Conservation (phyloP, 2,329 filamentous ascomycete genomes). For the Pestalotiopsis sp. region DNA sequence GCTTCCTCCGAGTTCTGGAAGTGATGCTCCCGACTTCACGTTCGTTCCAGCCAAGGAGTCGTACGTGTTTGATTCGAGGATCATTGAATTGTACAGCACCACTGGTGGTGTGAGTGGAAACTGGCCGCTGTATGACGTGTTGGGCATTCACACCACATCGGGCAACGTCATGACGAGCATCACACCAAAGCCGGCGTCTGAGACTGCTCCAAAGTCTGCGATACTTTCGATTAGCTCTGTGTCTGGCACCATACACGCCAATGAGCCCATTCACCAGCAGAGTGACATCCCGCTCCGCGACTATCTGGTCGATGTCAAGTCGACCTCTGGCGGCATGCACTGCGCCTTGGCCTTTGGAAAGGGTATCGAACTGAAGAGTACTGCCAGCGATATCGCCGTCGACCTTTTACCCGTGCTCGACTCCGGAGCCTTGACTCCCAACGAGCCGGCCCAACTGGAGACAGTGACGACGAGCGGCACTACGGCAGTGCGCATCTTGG, state of each 20-base stretch:
- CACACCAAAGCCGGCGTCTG: constrained; percentile 39
- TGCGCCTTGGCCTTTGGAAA: constrained; percentile 42
- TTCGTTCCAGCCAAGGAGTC: constrained; percentile 30
- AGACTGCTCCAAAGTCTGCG: constrained; percentile 38
- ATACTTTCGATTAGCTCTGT: constrained; percentile 41
- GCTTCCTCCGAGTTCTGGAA: neutral
- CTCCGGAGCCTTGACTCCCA: constrained; percentile 17
- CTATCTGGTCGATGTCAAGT: constrained; percentile 46
- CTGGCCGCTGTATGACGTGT: constrained; percentile 53
- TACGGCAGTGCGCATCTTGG: constrained; percentile 39
- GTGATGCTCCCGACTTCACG: constrained; percentile 18
- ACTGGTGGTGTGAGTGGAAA: constrained; percentile 47
- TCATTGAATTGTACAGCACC: constrained; percentile 42
- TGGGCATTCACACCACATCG: constrained; percentile 45
- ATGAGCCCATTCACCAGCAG: constrained; percentile 39
- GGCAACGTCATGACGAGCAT: constrained; percentile 44
- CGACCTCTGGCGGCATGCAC: constrained; percentile 45
- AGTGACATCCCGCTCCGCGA: constrained; percentile 44
- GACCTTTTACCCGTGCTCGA: constrained; percentile 46
- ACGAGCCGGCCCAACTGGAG: constrained; percentile 30
- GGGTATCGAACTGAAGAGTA: constrained; percentile 35
- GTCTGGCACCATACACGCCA: constrained; percentile 45
- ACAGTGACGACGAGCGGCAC: constrained; percentile 48
- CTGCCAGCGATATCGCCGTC: constrained; percentile 42
- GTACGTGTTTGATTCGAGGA: constrained; percentile 44